phyloP scores from a whole-genome alignment of 805 yeast genomes.

The Yarrowia hollandica region DNA sequence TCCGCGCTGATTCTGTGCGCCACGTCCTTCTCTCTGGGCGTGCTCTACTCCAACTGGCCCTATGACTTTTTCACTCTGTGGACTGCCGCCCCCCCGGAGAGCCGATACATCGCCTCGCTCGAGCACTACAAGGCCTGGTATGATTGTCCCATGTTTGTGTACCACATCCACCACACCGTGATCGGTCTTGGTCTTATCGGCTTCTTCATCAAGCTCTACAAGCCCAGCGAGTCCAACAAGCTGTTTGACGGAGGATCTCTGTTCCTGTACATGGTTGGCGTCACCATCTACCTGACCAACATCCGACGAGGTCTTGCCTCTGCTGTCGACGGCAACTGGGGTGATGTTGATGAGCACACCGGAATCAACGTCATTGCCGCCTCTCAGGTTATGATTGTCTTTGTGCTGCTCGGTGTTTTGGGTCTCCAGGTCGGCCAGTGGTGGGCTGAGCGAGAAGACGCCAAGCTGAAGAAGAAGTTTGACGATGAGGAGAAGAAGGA shows the following conservation, averaged over 20 bases:
- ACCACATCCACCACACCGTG: constrained; percentile 63
- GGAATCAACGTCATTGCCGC: constrained; percentile 94
- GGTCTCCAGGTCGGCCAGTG: constrained; percentile 84
- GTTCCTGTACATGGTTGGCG: constrained; percentile 66
- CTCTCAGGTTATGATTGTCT: constrained; percentile 70
- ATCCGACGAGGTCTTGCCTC: constrained; percentile 76
- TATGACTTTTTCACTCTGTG: constrained; percentile 79
- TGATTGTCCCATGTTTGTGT: constrained; percentile 57
- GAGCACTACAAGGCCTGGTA: constrained; percentile 76
- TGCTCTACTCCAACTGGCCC: constrained; percentile 73
- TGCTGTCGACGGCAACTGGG: constrained; percentile 78
- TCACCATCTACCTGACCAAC: constrained; percentile 83
- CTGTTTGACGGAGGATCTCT: constrained; percentile 88
- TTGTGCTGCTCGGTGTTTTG: constrained; percentile 74
- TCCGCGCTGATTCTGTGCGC: constrained; percentile 44
- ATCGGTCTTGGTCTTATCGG: constrained; percentile 69
- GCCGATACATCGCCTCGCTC: constrained; percentile 60
- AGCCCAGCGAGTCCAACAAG: constrained; percentile 81
- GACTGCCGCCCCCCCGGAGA: constrained; percentile 52
- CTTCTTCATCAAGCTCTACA: constrained; percentile 71
- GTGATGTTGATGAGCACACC: constrained; percentile 82
- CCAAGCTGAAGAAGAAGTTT: constrained; percentile 30
- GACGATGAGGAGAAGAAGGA: constrained; percentile 34
- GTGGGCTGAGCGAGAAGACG: constrained; percentile 69
- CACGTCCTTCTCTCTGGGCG: constrained; percentile 77